These are phyloP conservation scores for Schrenkiella parvula DNA, from an alignment of 345 rosid genomes.

Conservation along the genomic window DNA sequence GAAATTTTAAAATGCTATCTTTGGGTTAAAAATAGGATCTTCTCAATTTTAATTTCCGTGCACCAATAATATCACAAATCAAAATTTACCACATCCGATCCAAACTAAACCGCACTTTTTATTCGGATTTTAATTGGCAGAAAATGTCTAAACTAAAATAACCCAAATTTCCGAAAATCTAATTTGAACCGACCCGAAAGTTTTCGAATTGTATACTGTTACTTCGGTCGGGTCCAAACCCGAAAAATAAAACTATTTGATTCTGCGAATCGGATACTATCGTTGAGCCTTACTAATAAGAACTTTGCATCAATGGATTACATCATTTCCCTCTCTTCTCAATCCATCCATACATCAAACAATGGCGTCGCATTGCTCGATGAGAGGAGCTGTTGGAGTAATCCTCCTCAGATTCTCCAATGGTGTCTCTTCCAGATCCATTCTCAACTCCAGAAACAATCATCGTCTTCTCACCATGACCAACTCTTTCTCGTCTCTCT, in stretches of 20 bases:
- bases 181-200: too few species aligned
- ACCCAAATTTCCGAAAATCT: too few species aligned
- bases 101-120: too few species aligned
- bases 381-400: conserved; percentile 35
- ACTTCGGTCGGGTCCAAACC: neutral
- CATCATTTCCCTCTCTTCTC: conserved; percentile 4
- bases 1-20: too few species aligned
- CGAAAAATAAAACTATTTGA: neutral
- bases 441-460: conserved; percentile 23
- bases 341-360: neutral
- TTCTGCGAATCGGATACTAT: neutral
- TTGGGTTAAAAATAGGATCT: too few species aligned
- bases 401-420: conserved; percentile 43
- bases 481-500: conserved; percentile 34
- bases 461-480: conserved; percentile 28
- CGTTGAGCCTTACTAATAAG: neutral
- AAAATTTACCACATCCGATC: too few species aligned
- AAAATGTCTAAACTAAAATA: neutral
- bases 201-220: too few species aligned
- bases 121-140: too few species aligned
- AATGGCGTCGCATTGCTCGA: conserved; percentile 39
- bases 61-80: too few species aligned
- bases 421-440: conserved; percentile 39
- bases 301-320: neutral
- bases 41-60: too few species aligned